Conservation (phyloP, 179 eudicot genomes). For the Drosera spatulata region DNA sequence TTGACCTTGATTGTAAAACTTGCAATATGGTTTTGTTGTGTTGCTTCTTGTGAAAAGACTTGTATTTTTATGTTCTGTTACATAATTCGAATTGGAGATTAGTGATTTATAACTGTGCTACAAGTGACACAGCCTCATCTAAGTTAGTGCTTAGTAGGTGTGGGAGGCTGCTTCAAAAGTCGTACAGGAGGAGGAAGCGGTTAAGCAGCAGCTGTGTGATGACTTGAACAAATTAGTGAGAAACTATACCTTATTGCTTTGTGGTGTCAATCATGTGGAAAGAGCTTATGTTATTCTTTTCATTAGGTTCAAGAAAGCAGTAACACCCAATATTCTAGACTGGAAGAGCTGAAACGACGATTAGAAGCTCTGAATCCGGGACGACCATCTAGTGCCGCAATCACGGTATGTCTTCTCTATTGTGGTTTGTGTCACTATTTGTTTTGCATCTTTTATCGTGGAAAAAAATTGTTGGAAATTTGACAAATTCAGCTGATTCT, state of each 20-base stretch:
- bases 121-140: too few species aligned
- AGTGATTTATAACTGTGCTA: too few species aligned
- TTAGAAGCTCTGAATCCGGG: constrained; percentile 86
- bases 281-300: background rate
- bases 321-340: constrained; percentile 56
- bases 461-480: too few species aligned
- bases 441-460: background rate
- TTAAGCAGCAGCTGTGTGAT: constrained; percentile 84
- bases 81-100: too few species aligned
- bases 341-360: constrained; percentile 83
- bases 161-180: constrained; percentile 82
- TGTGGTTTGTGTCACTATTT: background rate
- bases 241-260: background rate
- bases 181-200: constrained; percentile 80
- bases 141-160: constrained; percentile 22
- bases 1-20: too few species aligned
- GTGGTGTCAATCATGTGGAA: background rate
- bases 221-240: constrained; percentile 77
- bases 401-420: constrained; percentile 10
- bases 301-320: constrained; percentile 80
- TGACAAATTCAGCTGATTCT: too few species aligned
- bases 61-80: too few species aligned
- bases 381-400: constrained; percentile 34
- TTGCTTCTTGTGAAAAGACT: too few species aligned
- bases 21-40: too few species aligned